A percentile compares a stretch with the other conserved stretches of the same genome.
Evolutionary conservation across 2,329 filamentous ascomycete species (phyloP).

Genomic region (Ilyonectria sp.): DNA sequence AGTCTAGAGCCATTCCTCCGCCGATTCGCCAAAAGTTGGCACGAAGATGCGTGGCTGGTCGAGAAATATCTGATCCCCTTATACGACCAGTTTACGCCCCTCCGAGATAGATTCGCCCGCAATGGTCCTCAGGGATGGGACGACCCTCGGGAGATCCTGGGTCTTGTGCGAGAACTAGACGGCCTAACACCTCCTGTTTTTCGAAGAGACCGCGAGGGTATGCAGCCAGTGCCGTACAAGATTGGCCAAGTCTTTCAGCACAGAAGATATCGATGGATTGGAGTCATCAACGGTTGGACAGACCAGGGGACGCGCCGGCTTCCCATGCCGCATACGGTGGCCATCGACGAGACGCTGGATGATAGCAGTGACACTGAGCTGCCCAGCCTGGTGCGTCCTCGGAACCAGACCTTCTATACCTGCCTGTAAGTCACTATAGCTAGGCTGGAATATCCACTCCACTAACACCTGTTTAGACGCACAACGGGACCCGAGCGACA

Average conservation of each 20-base stretch:
- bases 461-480: constrained; percentile 44
- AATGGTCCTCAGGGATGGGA: constrained; percentile 47
- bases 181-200: constrained; percentile 55
- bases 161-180: constrained; percentile 62
- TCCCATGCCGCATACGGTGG: constrained; percentile 46
- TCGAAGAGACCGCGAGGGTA: constrained; percentile 47
- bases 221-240: constrained; percentile 63
- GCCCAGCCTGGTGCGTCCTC: constrained; percentile 46
- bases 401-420: constrained; percentile 77
- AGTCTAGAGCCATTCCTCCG: constrained; percentile 75
- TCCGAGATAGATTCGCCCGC: constrained; percentile 47
- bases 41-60: constrained; percentile 81
- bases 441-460: background rate
- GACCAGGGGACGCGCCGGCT: constrained; percentile 56
- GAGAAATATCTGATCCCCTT: constrained; percentile 76
- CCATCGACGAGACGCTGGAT: constrained; percentile 46
- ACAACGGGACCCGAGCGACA: constrained; percentile 54
- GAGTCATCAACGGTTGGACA: constrained; percentile 92
- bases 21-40: constrained; percentile 54
- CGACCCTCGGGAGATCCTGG: constrained; percentile 51
- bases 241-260: constrained; percentile 91
- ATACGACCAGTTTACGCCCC: constrained; percentile 61
- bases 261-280: constrained; percentile 83
- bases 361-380: constrained; percentile 48
- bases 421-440: constrained; percentile 77